Percentiles rank a stretch among this genome's conserved stretches.
Evolutionary conservation across 2,329 filamentous ascomycete species (phyloP).

Genomic region (Laburnicola sp.): DNA sequence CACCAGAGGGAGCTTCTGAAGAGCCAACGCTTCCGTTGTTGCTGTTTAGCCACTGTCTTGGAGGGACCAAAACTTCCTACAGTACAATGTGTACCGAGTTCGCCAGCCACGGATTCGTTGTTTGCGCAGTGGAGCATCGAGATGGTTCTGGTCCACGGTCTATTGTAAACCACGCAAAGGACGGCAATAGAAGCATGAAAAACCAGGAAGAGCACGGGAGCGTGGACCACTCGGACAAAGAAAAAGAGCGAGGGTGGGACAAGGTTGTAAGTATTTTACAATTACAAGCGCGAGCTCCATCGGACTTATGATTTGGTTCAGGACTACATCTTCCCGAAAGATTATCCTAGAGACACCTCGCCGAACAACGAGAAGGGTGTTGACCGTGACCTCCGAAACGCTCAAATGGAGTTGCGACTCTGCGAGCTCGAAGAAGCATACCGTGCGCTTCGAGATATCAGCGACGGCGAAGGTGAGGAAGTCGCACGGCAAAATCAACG

Average conservation of each 20-base stretch:
- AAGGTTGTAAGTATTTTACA: constrained; percentile 45
- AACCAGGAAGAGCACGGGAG: constrained; percentile 31
- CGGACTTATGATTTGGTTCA: constrained; percentile 12
- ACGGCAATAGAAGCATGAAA: constrained; percentile 24
- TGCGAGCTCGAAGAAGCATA: constrained; percentile 68
- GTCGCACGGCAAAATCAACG: constrained; percentile 59
- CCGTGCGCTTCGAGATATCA: constrained; percentile 58
- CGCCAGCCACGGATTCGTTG: constrained; percentile 67
- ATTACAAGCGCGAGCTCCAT: neutral
- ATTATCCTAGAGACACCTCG: constrained; percentile 51
- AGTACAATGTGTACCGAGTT: constrained; percentile 67
- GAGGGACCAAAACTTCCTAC: constrained; percentile 65
- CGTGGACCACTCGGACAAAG: constrained; percentile 45
- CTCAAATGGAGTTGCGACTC: constrained; percentile 65
- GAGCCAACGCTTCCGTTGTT: constrained; percentile 62
- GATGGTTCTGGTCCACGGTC: constrained; percentile 66
- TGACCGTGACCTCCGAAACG: constrained; percentile 61
- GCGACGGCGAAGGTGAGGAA: constrained; percentile 56
- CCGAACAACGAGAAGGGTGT: constrained; percentile 63
- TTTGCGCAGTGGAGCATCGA: constrained; percentile 66
- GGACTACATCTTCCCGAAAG: constrained; percentile 66
- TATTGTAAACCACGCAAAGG: constrained; percentile 60
- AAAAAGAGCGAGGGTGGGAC: constrained; percentile 49
- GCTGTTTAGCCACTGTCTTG: constrained; percentile 68
- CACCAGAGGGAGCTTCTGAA: constrained; percentile 35